Evolutionary conservation across 75 land plant species (phyloP), one percentile per base, ranked within the genome.

Genomic region (Selaginella tamariscina): DNA sequence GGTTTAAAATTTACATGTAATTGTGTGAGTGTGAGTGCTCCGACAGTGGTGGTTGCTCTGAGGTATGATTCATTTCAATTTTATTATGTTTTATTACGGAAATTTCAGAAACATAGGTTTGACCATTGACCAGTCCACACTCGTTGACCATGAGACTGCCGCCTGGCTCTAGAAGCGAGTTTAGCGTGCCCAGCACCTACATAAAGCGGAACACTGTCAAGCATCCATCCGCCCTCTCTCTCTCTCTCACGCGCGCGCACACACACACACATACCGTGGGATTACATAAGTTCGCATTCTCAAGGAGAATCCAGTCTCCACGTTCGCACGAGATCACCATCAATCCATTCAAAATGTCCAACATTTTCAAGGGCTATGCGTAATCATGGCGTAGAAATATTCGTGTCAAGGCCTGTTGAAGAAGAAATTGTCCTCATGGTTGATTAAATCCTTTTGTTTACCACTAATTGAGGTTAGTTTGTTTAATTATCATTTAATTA

Each of bases 301-400:
- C n/a, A n/a, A n/a, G n/a, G n/a, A n/a, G n/a, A n/a, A n/a, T n/a
- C n/a, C n/a, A n/a, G n/a, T n/a, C n/a, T n/a, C n/a, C n/a, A n/a
- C n/a, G n/a, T n/a, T n/a, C n/a, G n/a, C n/a, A n/a, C n/a, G n/a
- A n/a, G n/a, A n/a, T n/a, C n/a, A n/a, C n/a, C n/a, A n/a, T n/a
- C n/a, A n/a, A n/a, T n/a, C n/a, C n/a, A n/a, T n/a, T n/a, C n/a
- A n/a, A n/a, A n/a, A n/a, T n/a, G n/a, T n/a, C n/a, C n/a, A n/a
- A n/a, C n/a, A 77, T 83, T 91, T 0, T 95, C 99, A 0, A 76
- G 99, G 64, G 99, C 99, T 60, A 95, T 95, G 99, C 73, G 99
- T 24, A 95, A 95, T 62, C 82, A 97, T 56, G 99, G 99, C 32
- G 84, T 95, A 55, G 99, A 95, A 65, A 79, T 95, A 27, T 88